Conservation (phyloP, 345 rosid species). For the Boechera stricta region DNA sequence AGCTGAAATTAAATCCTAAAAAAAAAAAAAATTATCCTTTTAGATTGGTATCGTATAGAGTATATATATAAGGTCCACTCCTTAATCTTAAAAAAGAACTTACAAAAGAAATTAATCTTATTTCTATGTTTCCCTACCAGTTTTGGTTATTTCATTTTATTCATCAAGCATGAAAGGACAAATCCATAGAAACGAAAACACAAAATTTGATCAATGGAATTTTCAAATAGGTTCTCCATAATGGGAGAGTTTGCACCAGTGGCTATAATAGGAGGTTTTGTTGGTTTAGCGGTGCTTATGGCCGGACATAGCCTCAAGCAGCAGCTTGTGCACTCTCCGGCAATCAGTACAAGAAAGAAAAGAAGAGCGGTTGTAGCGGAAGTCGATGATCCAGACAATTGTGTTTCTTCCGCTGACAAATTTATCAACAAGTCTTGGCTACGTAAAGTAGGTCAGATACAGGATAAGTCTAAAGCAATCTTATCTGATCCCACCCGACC, state of each 20-base stretch:
- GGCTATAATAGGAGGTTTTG: conserved; percentile 52
- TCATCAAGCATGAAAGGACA: not conserved
- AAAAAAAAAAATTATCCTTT: no score
- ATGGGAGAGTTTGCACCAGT: conserved; percentile 56
- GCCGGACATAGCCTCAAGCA: conserved; percentile 54
- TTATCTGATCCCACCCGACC: conserved; percentile 45
- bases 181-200: no score
- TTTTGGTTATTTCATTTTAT: not conserved
- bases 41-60: no score
- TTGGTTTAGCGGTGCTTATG: conserved; percentile 44
- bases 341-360: conserved; percentile 52
- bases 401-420: conserved; percentile 42
- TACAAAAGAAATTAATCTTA: not conserved
- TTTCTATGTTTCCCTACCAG: not conserved
- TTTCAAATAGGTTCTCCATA: conserved; percentile 39
- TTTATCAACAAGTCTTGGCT: conserved; percentile 58
- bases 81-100: not conserved
- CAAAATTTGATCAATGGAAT: not conserved
- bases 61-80: no score
- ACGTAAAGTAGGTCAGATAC: conserved; percentile 58
- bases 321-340: conserved; percentile 55
- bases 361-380: conserved; percentile 56
- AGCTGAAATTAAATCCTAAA: no score
- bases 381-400: conserved; percentile 54
- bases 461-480: conserved; percentile 44